Percentiles rank a stretch among this genome's conserved stretches.
Evolutionary conservation across 1,284 basidiomycete genomes (phyloP).

Genomic region (Flammula alnicola): DNA sequence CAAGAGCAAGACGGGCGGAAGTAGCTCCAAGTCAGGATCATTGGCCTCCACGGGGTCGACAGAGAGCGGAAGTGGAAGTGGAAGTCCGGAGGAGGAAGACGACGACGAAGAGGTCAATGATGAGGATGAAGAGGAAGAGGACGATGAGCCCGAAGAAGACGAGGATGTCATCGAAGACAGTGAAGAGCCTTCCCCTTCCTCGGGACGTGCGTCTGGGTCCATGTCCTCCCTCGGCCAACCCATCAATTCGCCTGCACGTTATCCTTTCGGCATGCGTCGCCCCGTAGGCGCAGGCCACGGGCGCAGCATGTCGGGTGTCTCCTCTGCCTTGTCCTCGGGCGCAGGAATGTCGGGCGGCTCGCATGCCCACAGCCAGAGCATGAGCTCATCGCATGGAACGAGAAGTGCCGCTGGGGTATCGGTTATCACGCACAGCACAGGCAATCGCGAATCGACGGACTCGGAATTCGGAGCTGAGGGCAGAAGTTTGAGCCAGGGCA

Average conservation of each 20-base stretch:
- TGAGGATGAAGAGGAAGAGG: constrained; percentile 39
- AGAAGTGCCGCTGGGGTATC: constrained; percentile 47
- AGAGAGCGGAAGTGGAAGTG: constrained; percentile 25
- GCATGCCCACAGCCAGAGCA: constrained; percentile 26
- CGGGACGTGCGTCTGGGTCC: constrained; percentile 69
- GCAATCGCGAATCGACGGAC: constrained; percentile 60
- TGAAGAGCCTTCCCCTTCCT: constrained; percentile 55
- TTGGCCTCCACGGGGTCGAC: neutral
- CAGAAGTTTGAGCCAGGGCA: constrained; percentile 29
- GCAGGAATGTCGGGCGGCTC: constrained; percentile 15
- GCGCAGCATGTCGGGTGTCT: constrained; percentile 31
- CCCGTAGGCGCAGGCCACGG: constrained; percentile 51
- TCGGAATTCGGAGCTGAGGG: constrained; percentile 16
- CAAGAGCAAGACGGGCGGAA: constrained; percentile 2
- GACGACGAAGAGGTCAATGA: constrained; percentile 39
- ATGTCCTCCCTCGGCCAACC: constrained; percentile 83
- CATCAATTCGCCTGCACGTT: constrained; percentile 54
- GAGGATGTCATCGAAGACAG: constrained; percentile 43
- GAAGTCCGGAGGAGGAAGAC: constrained; percentile 23
- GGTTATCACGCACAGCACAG: constrained; percentile 58
- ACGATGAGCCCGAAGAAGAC: constrained; percentile 43
- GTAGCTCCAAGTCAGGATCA: constrained; percentile 5
- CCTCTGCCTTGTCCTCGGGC: constrained; percentile 31
- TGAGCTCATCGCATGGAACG: constrained; percentile 38
- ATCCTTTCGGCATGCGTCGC: constrained; percentile 70